Evolutionary conservation across 306 rosid species (phyloP), one percentile per base, ranked within the genome.

Genomic region (Gastrolobium bilobum): DNA sequence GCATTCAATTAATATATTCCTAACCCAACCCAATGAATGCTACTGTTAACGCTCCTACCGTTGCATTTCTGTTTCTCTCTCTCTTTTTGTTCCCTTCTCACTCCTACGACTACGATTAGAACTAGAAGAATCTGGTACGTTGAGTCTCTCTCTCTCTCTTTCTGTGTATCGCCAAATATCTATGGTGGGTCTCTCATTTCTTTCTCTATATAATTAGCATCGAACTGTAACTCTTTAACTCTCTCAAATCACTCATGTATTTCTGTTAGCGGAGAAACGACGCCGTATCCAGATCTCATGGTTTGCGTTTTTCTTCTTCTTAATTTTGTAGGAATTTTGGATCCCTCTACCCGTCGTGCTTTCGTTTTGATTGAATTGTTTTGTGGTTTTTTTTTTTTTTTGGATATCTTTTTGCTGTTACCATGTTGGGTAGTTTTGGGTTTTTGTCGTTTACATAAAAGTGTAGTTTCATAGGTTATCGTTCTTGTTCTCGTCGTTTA

Each of bases 231-330:
- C 26, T 20, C 26, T 20, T 20, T 20, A 20, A 20, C 31, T 34
- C 50, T 73, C 46, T 48, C 34, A 75, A 57, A 57, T 76, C 31
- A 60, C 37, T 38, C 33, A 7, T 61, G 7, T 10, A 7, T 1
- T 31, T 42, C 58, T 43, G 4, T 52, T 35, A 14, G 60, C 4
- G 14, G 4, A 7, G 1, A 73, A 74, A 75, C 37, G 50, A 46
- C 31, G 60, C 74, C 53, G 47, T 76, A 10, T 5, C 35, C 67
- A 46, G 82, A 82, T 82, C 81, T 76, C 60, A 56, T 14, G 35
- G n/a, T 54, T 15, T 63, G 29, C 61, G 8, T 26, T 79, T 50
- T 69, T 51, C 26, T 26, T 71, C 50, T 2, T 33, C 43, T 52
- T 37, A 37, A 14, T 71, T 71, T 71, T 71, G 20, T 10, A n/a